Conservation (phyloP, 345 rosid species). For the Linum lewisii region DNA sequence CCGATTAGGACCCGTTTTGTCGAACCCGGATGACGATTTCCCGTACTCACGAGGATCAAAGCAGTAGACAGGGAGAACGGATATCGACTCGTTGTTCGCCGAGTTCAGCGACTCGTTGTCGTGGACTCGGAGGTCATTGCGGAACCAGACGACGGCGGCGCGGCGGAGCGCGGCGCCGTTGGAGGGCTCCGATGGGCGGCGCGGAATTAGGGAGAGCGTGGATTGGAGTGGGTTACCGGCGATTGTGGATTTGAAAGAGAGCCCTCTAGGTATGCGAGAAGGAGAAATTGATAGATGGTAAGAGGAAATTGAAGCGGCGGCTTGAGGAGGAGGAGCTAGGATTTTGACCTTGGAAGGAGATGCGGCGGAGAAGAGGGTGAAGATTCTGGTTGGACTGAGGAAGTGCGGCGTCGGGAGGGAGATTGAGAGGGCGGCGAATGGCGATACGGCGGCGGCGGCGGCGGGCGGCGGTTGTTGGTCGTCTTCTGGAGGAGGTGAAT, state of each 20-base stretch:
- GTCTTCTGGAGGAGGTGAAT: background rate
- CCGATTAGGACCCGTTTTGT: conserved; percentile 78
- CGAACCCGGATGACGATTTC: conserved; percentile 79
- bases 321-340: too few species aligned
- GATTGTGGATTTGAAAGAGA: conserved; percentile 75
- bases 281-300: conserved; percentile 46
- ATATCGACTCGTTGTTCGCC: conserved; percentile 74
- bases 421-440: conserved; percentile 53
- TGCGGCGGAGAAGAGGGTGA: conserved; percentile 28
- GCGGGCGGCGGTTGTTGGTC: background rate
- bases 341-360: too few species aligned
- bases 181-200: conserved; percentile 84
- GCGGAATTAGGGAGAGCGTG: conserved; percentile 78
- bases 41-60: conserved; percentile 95
- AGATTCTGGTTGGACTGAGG: conserved; percentile 40
- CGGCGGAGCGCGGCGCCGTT: conserved; percentile 76
- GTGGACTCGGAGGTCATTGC: conserved; percentile 84
- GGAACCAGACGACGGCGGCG: conserved; percentile 84
- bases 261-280: conserved; percentile 24
- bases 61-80: conserved; percentile 88
- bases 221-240: conserved; percentile 69
- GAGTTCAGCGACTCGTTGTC: conserved; percentile 84
- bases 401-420: conserved; percentile 41
- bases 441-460: conserved; percentile 12
- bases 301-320: conserved; percentile 31